Evolutionary conservation across 2,329 filamentous ascomycete genomes (phyloP), one percentile per base, ranked within the genome.

Genomic region (Aspergillus candidus): DNA sequence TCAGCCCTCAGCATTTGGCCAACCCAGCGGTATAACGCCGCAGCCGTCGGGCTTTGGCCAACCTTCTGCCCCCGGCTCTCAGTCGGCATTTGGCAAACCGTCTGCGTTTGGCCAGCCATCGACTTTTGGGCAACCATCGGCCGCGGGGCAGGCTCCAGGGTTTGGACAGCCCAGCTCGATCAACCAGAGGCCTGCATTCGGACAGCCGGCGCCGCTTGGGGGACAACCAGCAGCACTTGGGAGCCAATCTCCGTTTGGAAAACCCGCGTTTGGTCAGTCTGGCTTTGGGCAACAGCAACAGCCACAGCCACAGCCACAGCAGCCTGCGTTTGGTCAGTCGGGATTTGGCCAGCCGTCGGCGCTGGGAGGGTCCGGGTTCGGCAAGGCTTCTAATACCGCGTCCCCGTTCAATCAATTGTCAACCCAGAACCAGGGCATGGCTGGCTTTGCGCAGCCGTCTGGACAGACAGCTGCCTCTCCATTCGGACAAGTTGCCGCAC

Each of bases 391-490:
- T 31, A 56, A 50, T 34, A 51, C 56, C 37, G 50, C 58, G 6
- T 62, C 66, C 15, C 61, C 67, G 3, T 79, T 80, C 49, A 71
- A 74, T 2, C 69, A 70, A 43, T 55, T 69, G 14, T 49, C 56
- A 31, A 43, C 40, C 17, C 55, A 59, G 30, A 50, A 44, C 15
- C 55, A 58, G 53, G 62, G 39, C 29, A 18, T 38, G 52, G 60
- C 40, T 62, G 54, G 52, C 4, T 63, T 63, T 38, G 58, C 56
- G 0, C 57, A 60, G 34, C 43, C 52, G 13, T 47, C 57, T 29
- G 44, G 44, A 4, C 46, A 47, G 39, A 17, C 47, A 12, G 35
- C 40, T 2, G 30, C 35, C 29, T 56, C 53, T 44, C 63, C 56
- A 38, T 74, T 66, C 48, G 64, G 54, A 50, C 70, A 64, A 54